Evolutionary conservation across 176 grass and related monocot species (phyloP).

Genomic region (Hordeum marinum): DNA sequence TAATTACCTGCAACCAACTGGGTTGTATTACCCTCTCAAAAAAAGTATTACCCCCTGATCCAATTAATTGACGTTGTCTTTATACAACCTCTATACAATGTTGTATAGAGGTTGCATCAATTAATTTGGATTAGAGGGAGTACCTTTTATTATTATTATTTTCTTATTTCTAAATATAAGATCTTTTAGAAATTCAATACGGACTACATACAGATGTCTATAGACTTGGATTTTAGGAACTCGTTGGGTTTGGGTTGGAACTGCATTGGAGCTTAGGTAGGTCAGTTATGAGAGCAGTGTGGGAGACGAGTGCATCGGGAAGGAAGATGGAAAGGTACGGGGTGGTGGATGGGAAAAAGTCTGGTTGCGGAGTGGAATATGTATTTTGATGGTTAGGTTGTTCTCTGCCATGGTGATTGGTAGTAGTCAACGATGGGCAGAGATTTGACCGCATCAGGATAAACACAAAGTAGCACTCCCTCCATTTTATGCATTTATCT

Average conservation of each 20-base stretch:
- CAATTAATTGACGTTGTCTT: no score
- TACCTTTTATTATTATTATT: no score
- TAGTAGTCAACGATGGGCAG: neutral
- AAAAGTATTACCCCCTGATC: no score
- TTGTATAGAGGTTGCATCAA: no score
- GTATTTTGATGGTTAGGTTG: neutral
- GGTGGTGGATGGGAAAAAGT: constrained; percentile 6
- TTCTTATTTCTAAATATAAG: no score
- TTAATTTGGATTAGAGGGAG: no score
- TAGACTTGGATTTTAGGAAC: neutral
- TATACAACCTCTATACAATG: no score
- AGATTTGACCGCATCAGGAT: neutral
- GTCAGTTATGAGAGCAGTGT: constrained; percentile 14
- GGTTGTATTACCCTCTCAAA: no score
- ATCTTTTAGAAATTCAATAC: no score
- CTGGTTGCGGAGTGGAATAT: neutral
- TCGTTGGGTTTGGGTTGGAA: neutral
- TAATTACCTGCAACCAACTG: no score
- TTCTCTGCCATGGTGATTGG: neutral
- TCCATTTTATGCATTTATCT: no score
- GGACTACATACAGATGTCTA: no score
- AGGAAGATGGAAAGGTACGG: constrained; percentile 4
- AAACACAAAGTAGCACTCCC: neutral
- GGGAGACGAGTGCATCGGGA: neutral
- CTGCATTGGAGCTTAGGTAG: constrained; percentile 7